Evolutionary conservation across 2,329 filamentous ascomycete species (phyloP), one percentile per base, ranked within the genome.

Genomic region (Apiospora saccharicola): DNA sequence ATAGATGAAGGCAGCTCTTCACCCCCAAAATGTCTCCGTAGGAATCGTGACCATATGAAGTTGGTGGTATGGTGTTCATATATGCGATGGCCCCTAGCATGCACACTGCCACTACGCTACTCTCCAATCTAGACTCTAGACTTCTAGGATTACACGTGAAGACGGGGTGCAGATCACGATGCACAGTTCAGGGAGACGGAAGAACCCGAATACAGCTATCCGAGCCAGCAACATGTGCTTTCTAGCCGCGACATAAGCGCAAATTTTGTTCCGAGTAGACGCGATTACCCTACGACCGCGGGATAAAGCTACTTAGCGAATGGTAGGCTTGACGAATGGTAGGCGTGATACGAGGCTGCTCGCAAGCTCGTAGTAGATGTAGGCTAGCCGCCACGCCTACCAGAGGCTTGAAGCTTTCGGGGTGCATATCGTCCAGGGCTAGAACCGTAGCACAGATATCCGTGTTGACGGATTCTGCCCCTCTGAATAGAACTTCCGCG

Each of bases 321-420:
- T 10, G 30, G 7, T 19, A 22, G 26, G 53, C n/a, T n/a, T 19
- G 6, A 6, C 53, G 53, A 37, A 10, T 4, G 30, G 7, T 19
- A 22, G 26, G 53, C n/a, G n/a, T 10, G 8, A 64, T 41, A 64
- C 57, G 57, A 64, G 57, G 8, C 34, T 61, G 22, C 19, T 64
- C 57, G 57, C 57, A 64, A 64, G 8, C 34, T 37, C 34, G 53
- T 37, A 30, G 53, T 34, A 37, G 22, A 61, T 61, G 41, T 64
- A 41, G 57, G 34, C 8, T 41, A 41, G 57, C 3, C 19, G 57
- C 57, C 57, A 64, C 22, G 22, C 22, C 19, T 13, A n/a, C 10
- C 34, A 19, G 19, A 37, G 16, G 19, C 57, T 13, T 37, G 19
- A 64, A 64, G 57, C 57, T 64, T 64, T 37, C 57, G 57, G 34